Conservation (phyloP, 2,329 filamentous ascomycete genomes). For the Cordyceps pruinosa region DNA sequence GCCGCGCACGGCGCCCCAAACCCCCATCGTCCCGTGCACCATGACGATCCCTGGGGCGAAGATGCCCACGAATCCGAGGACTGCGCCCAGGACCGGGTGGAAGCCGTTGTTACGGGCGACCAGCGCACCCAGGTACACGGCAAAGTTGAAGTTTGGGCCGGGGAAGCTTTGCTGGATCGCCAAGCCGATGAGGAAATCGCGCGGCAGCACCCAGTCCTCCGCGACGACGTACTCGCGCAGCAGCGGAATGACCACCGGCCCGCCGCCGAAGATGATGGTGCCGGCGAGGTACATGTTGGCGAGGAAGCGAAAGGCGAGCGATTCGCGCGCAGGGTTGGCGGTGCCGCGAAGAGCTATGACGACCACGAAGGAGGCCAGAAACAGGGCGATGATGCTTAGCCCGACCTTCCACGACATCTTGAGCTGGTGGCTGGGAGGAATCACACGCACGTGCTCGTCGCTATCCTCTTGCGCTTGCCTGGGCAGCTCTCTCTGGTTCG, state of each 20-base stretch:
- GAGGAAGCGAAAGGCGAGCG: conserved; percentile 54
- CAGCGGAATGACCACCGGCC: conserved; percentile 58
- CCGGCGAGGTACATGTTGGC: conserved; percentile 68
- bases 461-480: background rate
- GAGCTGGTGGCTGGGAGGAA: conserved; percentile 28
- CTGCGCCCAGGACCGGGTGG: conserved; percentile 37
- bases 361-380: conserved; percentile 49
- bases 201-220: conserved; percentile 61
- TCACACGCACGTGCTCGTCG: conserved; percentile 9
- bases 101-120: conserved; percentile 34
- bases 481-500: background rate
- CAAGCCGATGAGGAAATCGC: conserved; percentile 67
- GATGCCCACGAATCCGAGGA: conserved; percentile 46
- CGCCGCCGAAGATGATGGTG: conserved; percentile 60
- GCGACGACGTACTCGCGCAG: conserved; percentile 56
- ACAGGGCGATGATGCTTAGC: conserved; percentile 34
- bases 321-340: conserved; percentile 23
- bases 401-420: conserved; percentile 41
- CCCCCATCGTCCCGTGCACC: conserved; percentile 44
- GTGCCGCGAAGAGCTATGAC: conserved; percentile 46
- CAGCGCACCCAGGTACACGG: conserved; percentile 49
- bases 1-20: conserved; percentile 46
- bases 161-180: conserved; percentile 67
- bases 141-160: conserved; percentile 42
- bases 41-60: conserved; percentile 44